phyloP scores from a whole-genome alignment of 2,329 filamentous ascomycete genomes.

The Thermothelomyces thermophilus region DNA sequence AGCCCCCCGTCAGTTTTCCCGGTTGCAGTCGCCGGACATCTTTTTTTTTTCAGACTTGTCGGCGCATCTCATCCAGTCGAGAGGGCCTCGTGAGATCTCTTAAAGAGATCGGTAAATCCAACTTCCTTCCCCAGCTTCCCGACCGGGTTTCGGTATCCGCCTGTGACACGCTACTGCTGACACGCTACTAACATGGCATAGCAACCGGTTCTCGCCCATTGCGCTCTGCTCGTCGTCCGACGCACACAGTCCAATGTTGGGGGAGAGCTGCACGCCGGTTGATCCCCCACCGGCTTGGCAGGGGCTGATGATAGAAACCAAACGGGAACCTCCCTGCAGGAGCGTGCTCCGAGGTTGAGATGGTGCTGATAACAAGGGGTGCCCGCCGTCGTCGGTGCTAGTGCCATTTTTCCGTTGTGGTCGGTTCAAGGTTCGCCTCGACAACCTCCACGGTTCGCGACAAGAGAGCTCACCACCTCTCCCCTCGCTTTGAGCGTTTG shows the following conservation, averaged over 20 bases:
- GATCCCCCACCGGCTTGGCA: slow-evolving; percentile 10
- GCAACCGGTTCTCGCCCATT: too few relatives aligned
- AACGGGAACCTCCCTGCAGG: background rate
- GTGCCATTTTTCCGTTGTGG: slow-evolving; percentile 6
- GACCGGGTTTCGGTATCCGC: background rate
- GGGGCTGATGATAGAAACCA: background rate
- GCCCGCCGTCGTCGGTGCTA: background rate
- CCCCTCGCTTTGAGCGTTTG: background rate
- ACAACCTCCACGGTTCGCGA: slow-evolving; percentile 16
- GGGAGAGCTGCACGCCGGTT: too few relatives aligned
- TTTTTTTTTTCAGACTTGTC: too few relatives aligned
- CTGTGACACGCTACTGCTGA: background rate
- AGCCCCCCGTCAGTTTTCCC: background rate
- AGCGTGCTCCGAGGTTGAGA: background rate
- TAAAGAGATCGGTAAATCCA: too few relatives aligned
- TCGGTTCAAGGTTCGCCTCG: slow-evolving; percentile 1
- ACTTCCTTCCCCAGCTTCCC: background rate
- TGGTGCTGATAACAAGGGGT: background rate
- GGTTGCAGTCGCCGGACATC: too few relatives aligned
- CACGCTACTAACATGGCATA: too few relatives aligned
- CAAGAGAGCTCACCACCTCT: background rate
- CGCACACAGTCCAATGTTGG: too few relatives aligned
- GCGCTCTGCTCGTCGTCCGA: background rate
- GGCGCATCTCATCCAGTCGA: too few relatives aligned
- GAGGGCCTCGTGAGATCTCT: too few relatives aligned